Conservation (phyloP, 305 asterid genomes). For the Fraxinus xanthoxyloides region DNA sequence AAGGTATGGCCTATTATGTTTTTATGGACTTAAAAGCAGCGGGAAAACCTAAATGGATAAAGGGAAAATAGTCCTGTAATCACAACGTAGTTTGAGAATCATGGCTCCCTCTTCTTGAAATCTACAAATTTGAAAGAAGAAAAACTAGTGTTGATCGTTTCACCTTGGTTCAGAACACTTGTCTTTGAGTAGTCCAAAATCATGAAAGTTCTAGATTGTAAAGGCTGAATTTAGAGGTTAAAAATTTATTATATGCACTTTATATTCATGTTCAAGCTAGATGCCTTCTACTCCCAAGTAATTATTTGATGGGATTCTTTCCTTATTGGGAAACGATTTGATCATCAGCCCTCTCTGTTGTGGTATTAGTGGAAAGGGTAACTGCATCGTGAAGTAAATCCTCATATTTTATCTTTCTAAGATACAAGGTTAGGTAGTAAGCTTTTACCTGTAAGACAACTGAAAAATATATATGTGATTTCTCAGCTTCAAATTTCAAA, state of each 20-base stretch:
- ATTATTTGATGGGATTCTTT: neutral
- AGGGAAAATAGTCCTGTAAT: neutral
- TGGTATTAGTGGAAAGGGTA: neutral
- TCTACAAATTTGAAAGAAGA: neutral
- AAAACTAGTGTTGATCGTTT: neutral
- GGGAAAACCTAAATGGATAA: neutral
- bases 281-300: neutral
- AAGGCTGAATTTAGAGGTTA: neutral
- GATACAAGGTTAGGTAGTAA: neutral
- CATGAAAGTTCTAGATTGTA: neutral
- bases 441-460: neutral
- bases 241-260: neutral
- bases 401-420: neutral
- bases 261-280: neutral
- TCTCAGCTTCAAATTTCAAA: neutral
- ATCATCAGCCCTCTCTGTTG: neutral
- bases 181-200: neutral
- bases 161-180: neutral
- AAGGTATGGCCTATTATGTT: neutral
- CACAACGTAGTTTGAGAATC: neutral
- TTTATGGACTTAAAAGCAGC: neutral
- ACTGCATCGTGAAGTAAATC: neutral
- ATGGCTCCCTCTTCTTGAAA: neutral
- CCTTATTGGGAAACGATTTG: neutral
- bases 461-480: neutral